These are phyloP conservation scores for Trichoderma oligosporum DNA, from an alignment of 2,329 filamentous ascomycete species.

Conservation along the genomic window DNA sequence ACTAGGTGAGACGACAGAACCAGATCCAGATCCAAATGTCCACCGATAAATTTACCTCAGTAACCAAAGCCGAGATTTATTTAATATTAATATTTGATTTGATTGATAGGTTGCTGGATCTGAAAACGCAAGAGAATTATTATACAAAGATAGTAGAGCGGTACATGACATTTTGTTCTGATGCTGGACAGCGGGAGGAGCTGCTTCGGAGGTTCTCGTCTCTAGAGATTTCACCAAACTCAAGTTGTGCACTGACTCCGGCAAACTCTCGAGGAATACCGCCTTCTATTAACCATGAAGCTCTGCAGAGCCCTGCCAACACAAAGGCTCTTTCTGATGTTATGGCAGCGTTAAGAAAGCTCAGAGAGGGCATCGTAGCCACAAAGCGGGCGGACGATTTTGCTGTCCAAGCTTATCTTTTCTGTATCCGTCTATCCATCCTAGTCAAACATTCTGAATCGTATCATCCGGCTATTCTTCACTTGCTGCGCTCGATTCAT, in stretches of 20 bases:
- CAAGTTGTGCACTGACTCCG: background rate
- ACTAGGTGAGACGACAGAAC: conserved; percentile 55
- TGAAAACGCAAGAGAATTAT: conserved; percentile 77
- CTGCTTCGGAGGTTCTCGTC: conserved; percentile 72
- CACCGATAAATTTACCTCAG: no score
- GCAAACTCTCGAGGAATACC: background rate
- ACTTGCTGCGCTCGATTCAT: conserved; percentile 72
- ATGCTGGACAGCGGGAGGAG: conserved; percentile 65
- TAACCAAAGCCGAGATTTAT: no score
- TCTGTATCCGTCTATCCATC: conserved; percentile 81
- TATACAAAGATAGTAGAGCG: conserved; percentile 83
- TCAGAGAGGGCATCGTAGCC: conserved; percentile 84
- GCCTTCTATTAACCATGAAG: conserved; percentile 5
- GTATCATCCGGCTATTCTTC: conserved; percentile 81
- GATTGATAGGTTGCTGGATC: conserved; percentile 59
- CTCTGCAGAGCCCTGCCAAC: conserved; percentile 32
- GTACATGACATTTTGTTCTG: conserved; percentile 85
- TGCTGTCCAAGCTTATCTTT: conserved; percentile 83
- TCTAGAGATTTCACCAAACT: conserved; percentile 37
- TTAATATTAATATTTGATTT: no score
- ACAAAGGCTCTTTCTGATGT: conserved; percentile 68
- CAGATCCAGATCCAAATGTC: background rate
- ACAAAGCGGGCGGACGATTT: conserved; percentile 74
- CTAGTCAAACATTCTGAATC: conserved; percentile 79
- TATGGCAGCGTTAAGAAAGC: conserved; percentile 80